These are phyloP conservation scores for Globisporangium okanoganense DNA, from an alignment of 352 stramenopile species.

Conservation along the genomic window DNA sequence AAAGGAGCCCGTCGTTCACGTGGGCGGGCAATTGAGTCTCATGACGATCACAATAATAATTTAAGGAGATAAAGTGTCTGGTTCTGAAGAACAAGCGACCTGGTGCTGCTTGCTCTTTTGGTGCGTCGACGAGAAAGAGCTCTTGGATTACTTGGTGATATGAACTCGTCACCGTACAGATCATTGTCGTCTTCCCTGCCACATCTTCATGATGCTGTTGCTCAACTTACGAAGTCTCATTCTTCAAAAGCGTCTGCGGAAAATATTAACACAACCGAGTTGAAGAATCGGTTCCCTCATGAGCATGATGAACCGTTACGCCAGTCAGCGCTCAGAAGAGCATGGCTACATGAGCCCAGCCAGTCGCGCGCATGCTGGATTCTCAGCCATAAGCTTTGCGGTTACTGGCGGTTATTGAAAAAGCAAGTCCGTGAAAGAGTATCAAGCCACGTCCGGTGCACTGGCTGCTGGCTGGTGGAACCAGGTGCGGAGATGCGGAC, in stretches of 20 bases:
- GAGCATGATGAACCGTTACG: not conserved
- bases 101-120: not conserved
- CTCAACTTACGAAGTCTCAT: not conserved
- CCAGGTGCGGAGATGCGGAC: not conserved
- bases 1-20: not conserved
- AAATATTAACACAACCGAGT: not conserved
- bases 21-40: not conserved
- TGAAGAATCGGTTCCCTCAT: not conserved
- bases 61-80: conserved; percentile 4
- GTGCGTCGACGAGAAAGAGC: not conserved
- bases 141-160: not conserved
- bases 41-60: conserved; percentile 1
- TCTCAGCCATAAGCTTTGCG: not conserved
- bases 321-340: not conserved
- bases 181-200: no score
- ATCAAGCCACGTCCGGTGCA: not conserved
- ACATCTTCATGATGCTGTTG: not conserved
- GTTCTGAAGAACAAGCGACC: not conserved
- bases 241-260: not conserved
- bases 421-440: no score
- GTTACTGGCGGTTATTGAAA: no score
- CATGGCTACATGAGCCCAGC: not conserved
- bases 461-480: not conserved
- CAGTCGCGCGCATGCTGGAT: not conserved
- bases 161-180: no score